These are phyloP conservation scores for Naganishia onofrii DNA, from an alignment of 768 basidiomycete species.

Conservation along the genomic window DNA sequence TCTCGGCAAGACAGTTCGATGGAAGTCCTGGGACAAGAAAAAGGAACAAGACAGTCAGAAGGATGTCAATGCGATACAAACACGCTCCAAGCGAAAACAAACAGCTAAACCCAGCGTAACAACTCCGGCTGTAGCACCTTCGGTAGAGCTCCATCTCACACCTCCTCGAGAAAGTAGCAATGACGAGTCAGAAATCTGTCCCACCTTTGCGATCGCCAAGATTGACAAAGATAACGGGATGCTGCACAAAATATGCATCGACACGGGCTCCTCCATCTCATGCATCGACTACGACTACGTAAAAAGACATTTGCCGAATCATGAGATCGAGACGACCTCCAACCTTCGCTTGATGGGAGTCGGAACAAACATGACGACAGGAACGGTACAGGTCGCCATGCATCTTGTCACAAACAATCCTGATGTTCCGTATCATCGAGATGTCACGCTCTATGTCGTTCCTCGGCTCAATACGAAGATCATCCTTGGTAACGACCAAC, in stretches of 20 bases:
- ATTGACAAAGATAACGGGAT: constrained; percentile 5
- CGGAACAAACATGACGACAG: not conserved
- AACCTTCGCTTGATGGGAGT: constrained; percentile 9
- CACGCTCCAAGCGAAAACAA: too few species aligned
- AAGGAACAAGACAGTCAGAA: not conserved
- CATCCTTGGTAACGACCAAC: constrained; percentile 20
- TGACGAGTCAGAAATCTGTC: too few species aligned
- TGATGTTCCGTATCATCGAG: not conserved
- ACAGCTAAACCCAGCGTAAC: too few species aligned
- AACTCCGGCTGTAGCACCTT: too few species aligned
- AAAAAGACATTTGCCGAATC: not conserved
- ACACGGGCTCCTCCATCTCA: constrained; percentile 23
- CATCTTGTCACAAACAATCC: not conserved
- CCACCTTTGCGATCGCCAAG: not conserved
- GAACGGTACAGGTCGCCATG: not conserved
- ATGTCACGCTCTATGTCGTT: constrained; percentile 13
- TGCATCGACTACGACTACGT: constrained; percentile 16
- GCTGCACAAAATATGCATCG: constrained; percentile 18
- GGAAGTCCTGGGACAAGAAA: not conserved
- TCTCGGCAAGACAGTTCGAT: not conserved
- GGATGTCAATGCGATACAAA: too few species aligned
- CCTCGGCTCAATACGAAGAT: not conserved
- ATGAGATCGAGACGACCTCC: not conserved
- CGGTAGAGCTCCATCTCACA: too few species aligned
- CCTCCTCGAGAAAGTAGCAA: too few species aligned